Conservation (phyloP, 352 stramenopile genomes). For the Phytophthora colocasiae region DNA sequence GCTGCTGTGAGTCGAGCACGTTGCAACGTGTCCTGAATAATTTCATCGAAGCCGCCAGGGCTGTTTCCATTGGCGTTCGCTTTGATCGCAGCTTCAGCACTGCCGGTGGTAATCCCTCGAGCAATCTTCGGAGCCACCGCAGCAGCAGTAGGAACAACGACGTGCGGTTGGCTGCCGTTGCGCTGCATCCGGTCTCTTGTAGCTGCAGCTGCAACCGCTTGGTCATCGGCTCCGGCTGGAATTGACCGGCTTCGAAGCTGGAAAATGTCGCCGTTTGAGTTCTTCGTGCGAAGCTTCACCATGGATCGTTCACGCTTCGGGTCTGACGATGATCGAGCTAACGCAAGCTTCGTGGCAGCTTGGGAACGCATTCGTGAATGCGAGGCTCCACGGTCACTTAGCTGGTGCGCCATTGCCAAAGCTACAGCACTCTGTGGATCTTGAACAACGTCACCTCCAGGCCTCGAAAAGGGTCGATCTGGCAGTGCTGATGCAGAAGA, state of each 20-base stretch:
- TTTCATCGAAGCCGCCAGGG: slow-evolving; percentile 48
- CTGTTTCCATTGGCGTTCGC: slow-evolving; percentile 23
- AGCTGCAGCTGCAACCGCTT: slow-evolving; percentile 28
- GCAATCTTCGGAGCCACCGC: slow-evolving; percentile 65
- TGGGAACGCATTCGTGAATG: slow-evolving; percentile 50
- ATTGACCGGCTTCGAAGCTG: slow-evolving; percentile 51
- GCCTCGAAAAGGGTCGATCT: slow-evolving; percentile 19
- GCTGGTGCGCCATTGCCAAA: slow-evolving; percentile 34
- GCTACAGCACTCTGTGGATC: slow-evolving; percentile 31
- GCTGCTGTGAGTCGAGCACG: slow-evolving; percentile 57
- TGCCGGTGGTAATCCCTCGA: slow-evolving; percentile 73
- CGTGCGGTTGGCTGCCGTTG: slow-evolving; percentile 25
- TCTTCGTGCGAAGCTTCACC: slow-evolving; percentile 68
- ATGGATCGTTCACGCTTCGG: slow-evolving; percentile 75
- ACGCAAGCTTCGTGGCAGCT: slow-evolving; percentile 69
- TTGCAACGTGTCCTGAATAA: slow-evolving; percentile 80
- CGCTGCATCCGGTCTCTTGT: slow-evolving; percentile 28
- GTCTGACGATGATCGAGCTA: slow-evolving; percentile 78
- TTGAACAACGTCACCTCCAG: slow-evolving; percentile 26
- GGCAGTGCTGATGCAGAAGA: slow-evolving; percentile 38
- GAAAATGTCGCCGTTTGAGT: slow-evolving; percentile 60
- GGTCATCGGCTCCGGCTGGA: slow-evolving; percentile 29
- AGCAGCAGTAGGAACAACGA: slow-evolving; percentile 20
- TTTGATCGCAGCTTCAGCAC: slow-evolving; percentile 45
- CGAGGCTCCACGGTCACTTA: slow-evolving; percentile 40